These are phyloP conservation scores for Hordeum pubiflorum DNA, from an alignment of 202 grass and related monocot genomes.

Conservation along the genomic window DNA sequence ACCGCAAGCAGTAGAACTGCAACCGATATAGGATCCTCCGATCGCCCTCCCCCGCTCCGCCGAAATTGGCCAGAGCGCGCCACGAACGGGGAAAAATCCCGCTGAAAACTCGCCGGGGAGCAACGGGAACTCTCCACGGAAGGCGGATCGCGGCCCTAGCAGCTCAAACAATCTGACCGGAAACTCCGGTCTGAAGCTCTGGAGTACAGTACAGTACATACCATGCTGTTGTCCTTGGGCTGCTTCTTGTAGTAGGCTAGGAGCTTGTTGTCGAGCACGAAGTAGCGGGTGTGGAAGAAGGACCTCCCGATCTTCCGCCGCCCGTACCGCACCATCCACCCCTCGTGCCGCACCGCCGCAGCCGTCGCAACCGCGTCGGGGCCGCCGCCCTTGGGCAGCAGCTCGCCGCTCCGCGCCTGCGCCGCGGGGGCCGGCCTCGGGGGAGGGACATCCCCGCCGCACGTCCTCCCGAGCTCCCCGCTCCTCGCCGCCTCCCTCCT, in stretches of 20 bases:
- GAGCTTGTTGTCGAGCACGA: conserved; percentile 56
- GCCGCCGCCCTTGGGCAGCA: conserved; percentile 6
- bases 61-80: not conserved
- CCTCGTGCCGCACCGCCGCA: conserved; percentile 38
- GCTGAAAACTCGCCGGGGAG: not conserved
- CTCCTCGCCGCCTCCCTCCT: conserved; percentile 28
- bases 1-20: not conserved
- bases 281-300: conserved; percentile 75
- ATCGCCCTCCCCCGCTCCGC: not conserved
- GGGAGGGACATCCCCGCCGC: not conserved
- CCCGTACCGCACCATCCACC: conserved; percentile 78
- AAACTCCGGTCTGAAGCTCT: not conserved
- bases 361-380: not conserved
- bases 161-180: not conserved
- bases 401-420: conserved; percentile 24
- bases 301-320: conserved; percentile 80
- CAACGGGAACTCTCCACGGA: not conserved
- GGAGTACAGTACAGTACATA: not conserved
- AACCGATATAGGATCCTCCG: not conserved
- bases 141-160: not conserved
- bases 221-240: conserved; percentile 78
- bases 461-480: not conserved
- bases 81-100: not conserved
- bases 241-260: conserved; percentile 89
- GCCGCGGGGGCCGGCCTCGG: not conserved